phyloP scores from a whole-genome alignment of 2,329 filamentous ascomycete species.

The Trichophyton simii region DNA sequence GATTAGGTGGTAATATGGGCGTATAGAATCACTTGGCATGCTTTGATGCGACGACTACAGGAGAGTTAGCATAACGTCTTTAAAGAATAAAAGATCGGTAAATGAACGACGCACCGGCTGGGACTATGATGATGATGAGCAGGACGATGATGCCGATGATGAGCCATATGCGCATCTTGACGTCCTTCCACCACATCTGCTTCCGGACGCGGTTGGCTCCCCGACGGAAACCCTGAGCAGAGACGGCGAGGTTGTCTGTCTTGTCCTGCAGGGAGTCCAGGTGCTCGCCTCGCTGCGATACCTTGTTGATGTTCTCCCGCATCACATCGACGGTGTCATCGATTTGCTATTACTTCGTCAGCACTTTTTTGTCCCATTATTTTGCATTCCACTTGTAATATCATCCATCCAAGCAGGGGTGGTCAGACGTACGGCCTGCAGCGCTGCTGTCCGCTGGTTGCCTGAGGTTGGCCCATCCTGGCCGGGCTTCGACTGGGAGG shows the following conservation, averaged over 20 bases:
- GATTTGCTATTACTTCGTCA: slow-evolving; percentile 60
- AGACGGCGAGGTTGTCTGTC: slow-evolving; percentile 81
- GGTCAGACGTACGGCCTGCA: slow-evolving; percentile 65
- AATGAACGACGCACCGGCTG: slow-evolving; percentile 52
- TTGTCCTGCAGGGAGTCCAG: slow-evolving; percentile 85
- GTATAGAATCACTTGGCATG: not conserved
- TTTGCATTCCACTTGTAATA: too few species aligned
- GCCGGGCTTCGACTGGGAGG: slow-evolving; percentile 45
- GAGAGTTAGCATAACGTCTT: not conserved
- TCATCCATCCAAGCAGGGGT: too few species aligned
- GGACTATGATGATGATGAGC: slow-evolving; percentile 86
- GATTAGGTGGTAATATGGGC: not conserved
- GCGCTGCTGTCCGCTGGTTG: slow-evolving; percentile 56
- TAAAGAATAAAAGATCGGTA: not conserved
- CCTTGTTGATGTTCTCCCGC: slow-evolving; percentile 95
- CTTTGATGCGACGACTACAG: not conserved
- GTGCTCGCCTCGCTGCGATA: slow-evolving; percentile 80
- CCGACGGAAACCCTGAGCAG: slow-evolving; percentile 87
- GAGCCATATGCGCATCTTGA: slow-evolving; percentile 99
- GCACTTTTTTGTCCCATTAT: too few species aligned
- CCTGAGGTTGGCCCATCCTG: slow-evolving; percentile 39
- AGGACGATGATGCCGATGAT: slow-evolving; percentile 83
- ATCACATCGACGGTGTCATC: slow-evolving; percentile 90
- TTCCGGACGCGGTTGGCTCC: slow-evolving; percentile 93
- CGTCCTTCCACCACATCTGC: slow-evolving; percentile 99